Evolutionary conservation across 345 rosid genomes (phyloP), one percentile per base, ranked within the genome.

Genomic region (Brassica incana): DNA sequence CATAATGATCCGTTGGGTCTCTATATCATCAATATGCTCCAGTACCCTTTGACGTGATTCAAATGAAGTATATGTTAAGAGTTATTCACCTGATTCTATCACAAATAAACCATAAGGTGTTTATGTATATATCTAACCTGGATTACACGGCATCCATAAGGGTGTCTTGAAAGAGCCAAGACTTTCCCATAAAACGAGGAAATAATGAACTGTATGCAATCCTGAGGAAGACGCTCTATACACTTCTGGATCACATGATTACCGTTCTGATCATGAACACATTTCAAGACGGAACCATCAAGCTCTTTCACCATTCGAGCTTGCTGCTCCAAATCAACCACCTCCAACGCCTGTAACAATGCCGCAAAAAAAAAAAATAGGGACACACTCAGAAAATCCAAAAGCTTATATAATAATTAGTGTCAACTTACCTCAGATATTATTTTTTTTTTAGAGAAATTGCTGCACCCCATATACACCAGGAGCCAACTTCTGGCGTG

Each of bases 171-270:
- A 85, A 95, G 98, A 45, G 86, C 77, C 76, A 89, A 85, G 66
- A 91, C 97, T 88, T 92, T 93, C 79, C 91, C 98, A 29, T 86
- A 88, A 69, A 95, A 95, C 15, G 96, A 80, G 5, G 99, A 89
- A 73, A 91, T 86, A 23, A 92, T 90, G 85, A 92, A 95, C 40
- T 90, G 88, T 80, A 92, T 91, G 73, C 68, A 87, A 69, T 89
- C 89, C 84, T 87, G 94, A 76, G 97, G 97, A 70, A 91, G 88
- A 82, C 92, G 85, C 84, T 95, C 98, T 73, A 95, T 91, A 71
- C 93, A 90, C 87, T 93, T 95, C 78, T 95, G 99, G 76, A 95
- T 89, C 79, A 95, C 99, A 86, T 95, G 99, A 85, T 93, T 91
- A 65, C 99, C 99, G 73, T 95, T 95, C 88, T 95, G 99, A 84